Evolutionary conservation across 2,329 filamentous ascomycete genomes (phyloP).

Genomic region (Apiospora hydei): DNA sequence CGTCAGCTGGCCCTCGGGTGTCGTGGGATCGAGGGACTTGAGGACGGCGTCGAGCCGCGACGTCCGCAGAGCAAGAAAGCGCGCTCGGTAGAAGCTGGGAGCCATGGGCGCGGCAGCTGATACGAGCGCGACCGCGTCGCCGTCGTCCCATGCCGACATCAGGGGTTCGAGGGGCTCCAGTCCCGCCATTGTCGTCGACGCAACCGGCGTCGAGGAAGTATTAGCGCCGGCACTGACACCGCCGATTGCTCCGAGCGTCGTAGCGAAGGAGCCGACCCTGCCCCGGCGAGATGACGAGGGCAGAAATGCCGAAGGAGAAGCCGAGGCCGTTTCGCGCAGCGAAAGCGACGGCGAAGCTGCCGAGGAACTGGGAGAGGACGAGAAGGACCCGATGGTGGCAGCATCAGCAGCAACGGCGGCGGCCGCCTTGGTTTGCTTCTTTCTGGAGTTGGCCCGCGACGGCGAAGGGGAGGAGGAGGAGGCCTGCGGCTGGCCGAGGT

Average conservation of each 20-base stretch:
- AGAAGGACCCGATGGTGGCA: background rate
- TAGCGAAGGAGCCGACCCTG: background rate
- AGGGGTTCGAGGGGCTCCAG: background rate
- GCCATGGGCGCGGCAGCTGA: background rate
- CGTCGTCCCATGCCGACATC: conserved; percentile 5
- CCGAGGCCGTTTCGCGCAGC: background rate
- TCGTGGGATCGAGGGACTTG: conserved; percentile 5
- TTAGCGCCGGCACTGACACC: background rate
- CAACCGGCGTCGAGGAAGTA: no score
- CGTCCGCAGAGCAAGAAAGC: conserved; percentile 11
- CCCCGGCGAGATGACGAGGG: background rate
- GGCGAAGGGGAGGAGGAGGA: conserved; percentile 10
- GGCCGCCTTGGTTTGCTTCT: background rate
- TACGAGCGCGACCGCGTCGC: background rate
- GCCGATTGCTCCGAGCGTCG: background rate
- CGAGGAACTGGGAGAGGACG: background rate
- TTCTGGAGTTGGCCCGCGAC: conserved; percentile 2
- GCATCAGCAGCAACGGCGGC: background rate
- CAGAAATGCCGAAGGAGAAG: background rate
- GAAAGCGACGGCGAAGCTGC: background rate
- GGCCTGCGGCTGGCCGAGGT: conserved; percentile 38
- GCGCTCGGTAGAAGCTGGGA: background rate
- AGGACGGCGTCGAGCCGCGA: background rate
- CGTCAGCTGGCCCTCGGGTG: conserved; percentile 9
- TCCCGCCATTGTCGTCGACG: background rate